Percentiles rank a stretch among this genome's conserved stretches.
Conservation (phyloP, 2,329 filamentous ascomycete genomes). For the Aspergillus tubingensis region DNA sequence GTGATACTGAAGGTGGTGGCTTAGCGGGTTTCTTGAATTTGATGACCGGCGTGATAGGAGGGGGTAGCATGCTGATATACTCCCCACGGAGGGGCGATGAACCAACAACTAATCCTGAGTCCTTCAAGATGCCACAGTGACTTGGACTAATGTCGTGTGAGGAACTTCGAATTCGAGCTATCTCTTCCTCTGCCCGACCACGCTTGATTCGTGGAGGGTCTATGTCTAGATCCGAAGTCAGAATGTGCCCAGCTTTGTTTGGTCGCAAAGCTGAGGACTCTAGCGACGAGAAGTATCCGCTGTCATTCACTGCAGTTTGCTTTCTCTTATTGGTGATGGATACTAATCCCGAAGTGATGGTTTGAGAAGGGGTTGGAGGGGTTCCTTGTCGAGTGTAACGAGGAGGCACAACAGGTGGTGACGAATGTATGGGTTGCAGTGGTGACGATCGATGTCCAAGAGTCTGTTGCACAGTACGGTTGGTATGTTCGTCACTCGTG, state of each 20-base stretch:
- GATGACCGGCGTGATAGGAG: constrained; percentile 79
- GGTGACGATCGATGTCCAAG: constrained; percentile 49
- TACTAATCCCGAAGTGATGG: constrained; percentile 62
- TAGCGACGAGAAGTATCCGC: constrained; percentile 93
- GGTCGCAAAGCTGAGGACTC: constrained; percentile 85
- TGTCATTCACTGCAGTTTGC: constrained; percentile 81
- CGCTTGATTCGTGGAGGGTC: constrained; percentile 81
- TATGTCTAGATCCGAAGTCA: constrained; percentile 72
- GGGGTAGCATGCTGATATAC: constrained; percentile 63
- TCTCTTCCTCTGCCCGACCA: constrained; percentile 92
- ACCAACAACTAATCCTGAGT: constrained; percentile 47
- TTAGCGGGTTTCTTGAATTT: constrained; percentile 71
- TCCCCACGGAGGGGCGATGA: constrained; percentile 68
- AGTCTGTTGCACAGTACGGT: constrained; percentile 25
- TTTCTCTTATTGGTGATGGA: constrained; percentile 73
- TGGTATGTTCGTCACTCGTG: constrained; percentile 49
- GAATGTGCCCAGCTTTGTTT: constrained; percentile 62
- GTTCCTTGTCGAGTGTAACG: constrained; percentile 66
- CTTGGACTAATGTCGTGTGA: constrained; percentile 85
- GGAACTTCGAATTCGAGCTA: constrained; percentile 86
- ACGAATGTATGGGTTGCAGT: constrained; percentile 72
- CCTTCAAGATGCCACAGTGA: constrained; percentile 44
- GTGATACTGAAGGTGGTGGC: constrained; percentile 77
- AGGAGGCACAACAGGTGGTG: constrained; percentile 74
- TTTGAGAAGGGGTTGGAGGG: constrained; percentile 67